Conservation (phyloP, 306 rosid genomes). For the Trichosanthes cucumerina region DNA sequence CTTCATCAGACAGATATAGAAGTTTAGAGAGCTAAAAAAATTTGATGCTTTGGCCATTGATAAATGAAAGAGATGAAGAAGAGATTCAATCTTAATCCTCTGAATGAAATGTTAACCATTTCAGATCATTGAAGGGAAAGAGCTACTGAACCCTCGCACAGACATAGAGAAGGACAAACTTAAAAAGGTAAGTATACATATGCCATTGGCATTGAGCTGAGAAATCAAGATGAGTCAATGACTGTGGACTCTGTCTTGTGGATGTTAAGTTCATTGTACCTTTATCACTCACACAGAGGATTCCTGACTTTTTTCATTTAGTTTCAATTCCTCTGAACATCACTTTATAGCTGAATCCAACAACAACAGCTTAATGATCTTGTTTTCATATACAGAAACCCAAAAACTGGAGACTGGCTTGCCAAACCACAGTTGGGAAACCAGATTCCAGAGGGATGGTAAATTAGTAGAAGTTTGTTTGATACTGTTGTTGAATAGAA, state of each 20-base stretch:
- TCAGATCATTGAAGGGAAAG: constrained; percentile 66
- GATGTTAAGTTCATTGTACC: not conserved
- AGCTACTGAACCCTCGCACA: constrained; percentile 67
- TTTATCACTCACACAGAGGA: not conserved
- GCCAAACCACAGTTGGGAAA: constrained; percentile 74
- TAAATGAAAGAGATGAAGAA: not conserved
- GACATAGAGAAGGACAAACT: constrained; percentile 71
- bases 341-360: not conserved
- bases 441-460: constrained; percentile 75
- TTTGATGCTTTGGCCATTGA: not conserved
- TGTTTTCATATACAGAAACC: constrained; percentile 52
- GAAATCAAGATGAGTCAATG: not conserved
- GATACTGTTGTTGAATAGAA: not conserved
- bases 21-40: not conserved
- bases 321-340: not conserved
- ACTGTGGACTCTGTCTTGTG: not conserved
- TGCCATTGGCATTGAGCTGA: not conserved
- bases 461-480: not conserved
- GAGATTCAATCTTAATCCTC: not conserved
- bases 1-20: not conserved
- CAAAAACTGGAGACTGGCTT: constrained; percentile 92
- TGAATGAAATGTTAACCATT: not conserved
- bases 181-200: constrained; percentile 34
- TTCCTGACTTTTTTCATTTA: not conserved
- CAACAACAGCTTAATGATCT: not conserved